Base-by-base conservation (phyloP, 2,329 filamentous ascomycete genomes). In the Xylaria sp. region DNA sequence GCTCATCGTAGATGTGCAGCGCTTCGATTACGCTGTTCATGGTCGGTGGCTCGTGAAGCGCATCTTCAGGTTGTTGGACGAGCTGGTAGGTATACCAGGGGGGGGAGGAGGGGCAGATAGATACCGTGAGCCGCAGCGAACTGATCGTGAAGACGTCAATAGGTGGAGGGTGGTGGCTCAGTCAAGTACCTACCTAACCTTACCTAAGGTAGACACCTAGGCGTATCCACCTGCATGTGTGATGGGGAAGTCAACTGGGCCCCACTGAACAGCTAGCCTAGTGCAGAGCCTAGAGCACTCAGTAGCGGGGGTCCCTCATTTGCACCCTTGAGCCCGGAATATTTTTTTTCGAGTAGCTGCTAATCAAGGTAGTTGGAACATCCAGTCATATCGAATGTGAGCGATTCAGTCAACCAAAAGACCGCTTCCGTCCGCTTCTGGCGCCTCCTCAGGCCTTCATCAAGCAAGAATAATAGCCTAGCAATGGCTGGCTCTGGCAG, bases 1-100 rank as follows among this genome's bases (percentile, higher is more conserved):
- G 90, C 85, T 98, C 94, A 88, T 98, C 94, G 82, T 92, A 98
- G 80, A 99, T 94, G 85, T 98, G 95, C 78, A 99, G 87, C 80
- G 95, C 96, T 86, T 98, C 95, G 79, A 99, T 92, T 79, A 92
- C 90, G 84, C 93, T 90, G 84, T 88, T 93, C 92, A 94, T 95
- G 80, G 82, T 90, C 80, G 78, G 71, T 70, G 77, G 72, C 70
- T 73, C 71, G 72, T 69, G 69, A 73, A 72, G 69, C 71, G 72
- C 77, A 79, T 78, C 54, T 63, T 78, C 65, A 50, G 51, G 56
- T 48, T 59, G 59, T 41, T 46, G 23, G 51, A 31, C 23, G 56
- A 48, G 54, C 46, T 55, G 46, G 54, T 28, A 54, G 48, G 28
- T 44, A 46, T 18, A 31, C 31, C 12, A 23, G 7, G 25, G 28